Evolutionary conservation across 2,329 filamentous ascomycete genomes (phyloP).

Genomic region (Mariannaea elegans): DNA sequence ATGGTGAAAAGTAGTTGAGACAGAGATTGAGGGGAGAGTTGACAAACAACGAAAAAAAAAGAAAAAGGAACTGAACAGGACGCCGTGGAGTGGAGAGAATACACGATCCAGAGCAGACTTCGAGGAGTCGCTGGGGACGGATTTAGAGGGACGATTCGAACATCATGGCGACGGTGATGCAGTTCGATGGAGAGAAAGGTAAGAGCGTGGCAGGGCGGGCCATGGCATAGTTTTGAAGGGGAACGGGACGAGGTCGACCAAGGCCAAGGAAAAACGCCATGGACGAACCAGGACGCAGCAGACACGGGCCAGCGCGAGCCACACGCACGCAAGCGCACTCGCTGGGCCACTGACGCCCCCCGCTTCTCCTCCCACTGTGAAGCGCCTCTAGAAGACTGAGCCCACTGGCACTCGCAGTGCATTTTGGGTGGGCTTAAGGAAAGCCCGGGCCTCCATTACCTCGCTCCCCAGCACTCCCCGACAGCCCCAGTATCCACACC

Average conservation of each 20-base stretch:
- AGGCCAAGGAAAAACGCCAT: conserved; percentile 9
- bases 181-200: conserved; percentile 58
- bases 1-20: conserved; percentile 1
- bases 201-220: conserved; percentile 42
- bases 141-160: conserved; percentile 63
- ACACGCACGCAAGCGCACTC: conserved; percentile 18
- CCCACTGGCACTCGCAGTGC: conserved; percentile 11
- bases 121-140: conserved; percentile 60
- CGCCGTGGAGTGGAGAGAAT: conserved; percentile 51
- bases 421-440: neutral
- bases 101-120: conserved; percentile 60
- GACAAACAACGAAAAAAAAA: conserved; percentile 28
- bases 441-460: too few relatives aligned
- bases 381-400: conserved; percentile 8
- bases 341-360: conserved; percentile 20
- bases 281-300: conserved; percentile 12
- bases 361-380: conserved; percentile 9
- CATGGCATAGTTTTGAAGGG: conserved; percentile 49
- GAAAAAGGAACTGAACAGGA: conserved; percentile 40
- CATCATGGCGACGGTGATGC: conserved; percentile 59
- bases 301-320: conserved; percentile 12
- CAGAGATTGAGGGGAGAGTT: conserved; percentile 20
- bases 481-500: conserved; percentile 27
- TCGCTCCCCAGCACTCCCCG: conserved; percentile 27
- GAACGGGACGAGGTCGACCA: conserved; percentile 15